Evolutionary conservation across 495 filamentous ascomycete genomes (phyloP).

Genomic region (Aspergillus hancockii): DNA sequence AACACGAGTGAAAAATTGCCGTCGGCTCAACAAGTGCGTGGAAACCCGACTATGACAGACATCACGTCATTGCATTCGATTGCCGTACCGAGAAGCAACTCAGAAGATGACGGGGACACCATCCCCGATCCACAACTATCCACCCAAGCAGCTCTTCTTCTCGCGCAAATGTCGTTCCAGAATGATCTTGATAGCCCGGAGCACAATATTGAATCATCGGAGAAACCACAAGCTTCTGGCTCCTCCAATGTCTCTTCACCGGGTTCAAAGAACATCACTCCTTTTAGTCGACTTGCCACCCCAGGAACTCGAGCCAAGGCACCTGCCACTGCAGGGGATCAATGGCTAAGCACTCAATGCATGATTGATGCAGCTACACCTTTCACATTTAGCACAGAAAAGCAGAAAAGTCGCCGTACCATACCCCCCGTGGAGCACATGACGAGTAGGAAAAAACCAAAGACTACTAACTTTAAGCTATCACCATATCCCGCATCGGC

Average conservation of each 20-base stretch:
- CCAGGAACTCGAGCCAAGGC: conserved; percentile 9
- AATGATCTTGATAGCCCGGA: conserved; percentile 43
- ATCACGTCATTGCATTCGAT: conserved; percentile 44
- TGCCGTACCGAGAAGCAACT: conserved; percentile 24
- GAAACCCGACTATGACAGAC: conserved; percentile 29
- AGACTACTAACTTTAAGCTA: conserved; percentile 13
- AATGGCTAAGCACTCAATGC: conserved; percentile 50
- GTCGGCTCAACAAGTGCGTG: conserved; percentile 38
- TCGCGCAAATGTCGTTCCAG: conserved; percentile 50
- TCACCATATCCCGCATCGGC: conserved; percentile 12
- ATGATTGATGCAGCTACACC: conserved; percentile 53
- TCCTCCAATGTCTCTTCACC: conserved; percentile 17
- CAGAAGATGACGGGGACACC: conserved; percentile 21
- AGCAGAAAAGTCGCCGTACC: conserved; percentile 27
- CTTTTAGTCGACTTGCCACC: conserved; percentile 29
- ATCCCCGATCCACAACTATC: conserved; percentile 43
- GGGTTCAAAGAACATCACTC: conserved; percentile 35
- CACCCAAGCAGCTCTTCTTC: conserved; percentile 50
- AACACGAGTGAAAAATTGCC: conserved; percentile 38
- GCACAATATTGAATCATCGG: conserved; percentile 16
- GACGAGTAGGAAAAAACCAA: conserved; percentile 17
- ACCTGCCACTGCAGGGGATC: conserved; percentile 19
- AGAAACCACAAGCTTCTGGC: conserved; percentile 19
- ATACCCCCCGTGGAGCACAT: conserved; percentile 14
- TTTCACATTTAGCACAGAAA: conserved; percentile 47